Conservation (phyloP, 2,329 filamentous ascomycete species). For the Metarhizium robertsii region DNA sequence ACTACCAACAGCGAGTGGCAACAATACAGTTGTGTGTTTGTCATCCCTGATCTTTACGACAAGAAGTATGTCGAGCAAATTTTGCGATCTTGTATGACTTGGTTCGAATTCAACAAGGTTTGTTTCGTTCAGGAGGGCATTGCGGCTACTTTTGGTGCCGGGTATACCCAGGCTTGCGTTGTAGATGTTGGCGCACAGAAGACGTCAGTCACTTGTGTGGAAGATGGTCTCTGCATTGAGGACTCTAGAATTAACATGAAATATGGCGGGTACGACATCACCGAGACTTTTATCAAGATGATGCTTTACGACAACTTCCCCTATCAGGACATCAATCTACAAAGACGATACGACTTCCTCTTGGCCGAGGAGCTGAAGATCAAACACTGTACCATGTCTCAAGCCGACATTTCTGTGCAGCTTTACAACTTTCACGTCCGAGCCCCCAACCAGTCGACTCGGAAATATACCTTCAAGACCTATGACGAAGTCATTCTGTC, state of each 20-base stretch:
- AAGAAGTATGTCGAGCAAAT: constrained; percentile 82
- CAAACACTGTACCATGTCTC: constrained; percentile 84
- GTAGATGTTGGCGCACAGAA: constrained; percentile 96
- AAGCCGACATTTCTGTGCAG: constrained; percentile 82
- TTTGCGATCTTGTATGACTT: constrained; percentile 75
- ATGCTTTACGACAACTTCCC: constrained; percentile 95
- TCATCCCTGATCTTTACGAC: constrained; percentile 95
- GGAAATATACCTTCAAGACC: constrained; percentile 91
- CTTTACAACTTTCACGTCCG: constrained; percentile 85
- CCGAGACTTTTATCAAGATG: constrained; percentile 94
- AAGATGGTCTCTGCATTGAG: constrained; percentile 90
- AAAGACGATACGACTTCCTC: constrained; percentile 81
- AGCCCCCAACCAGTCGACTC: constrained; percentile 76
- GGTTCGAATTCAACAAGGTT: constrained; percentile 81
- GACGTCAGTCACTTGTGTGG: constrained; percentile 92
- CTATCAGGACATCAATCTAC: constrained; percentile 88
- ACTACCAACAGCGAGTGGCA: constrained; percentile 71
- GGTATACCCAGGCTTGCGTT: constrained; percentile 88
- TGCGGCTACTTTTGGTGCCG: constrained; percentile 88
- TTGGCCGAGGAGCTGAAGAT: constrained; percentile 93
- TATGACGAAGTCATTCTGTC: constrained; percentile 96
- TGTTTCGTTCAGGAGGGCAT: constrained; percentile 96
- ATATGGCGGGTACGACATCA: constrained; percentile 85
- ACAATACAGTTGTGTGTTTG: constrained; percentile 92
- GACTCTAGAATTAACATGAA: constrained; percentile 94